phyloP scores from a whole-genome alignment of 768 basidiomycete species.

The Hericium alpestre region DNA sequence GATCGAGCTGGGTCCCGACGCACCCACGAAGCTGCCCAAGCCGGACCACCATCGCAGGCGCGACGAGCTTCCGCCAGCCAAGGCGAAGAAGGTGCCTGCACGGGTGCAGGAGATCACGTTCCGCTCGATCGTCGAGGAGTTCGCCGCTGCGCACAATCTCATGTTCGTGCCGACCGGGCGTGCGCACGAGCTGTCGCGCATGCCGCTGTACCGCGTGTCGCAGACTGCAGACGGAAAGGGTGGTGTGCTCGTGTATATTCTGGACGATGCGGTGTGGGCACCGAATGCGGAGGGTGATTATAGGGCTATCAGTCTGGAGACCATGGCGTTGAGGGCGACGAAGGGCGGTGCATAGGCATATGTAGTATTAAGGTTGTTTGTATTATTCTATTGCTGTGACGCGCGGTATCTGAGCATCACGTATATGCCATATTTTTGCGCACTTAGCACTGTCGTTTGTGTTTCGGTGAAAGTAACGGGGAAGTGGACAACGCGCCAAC shows the following conservation, averaged over 20 bases:
- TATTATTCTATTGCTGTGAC: background rate
- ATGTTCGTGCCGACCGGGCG: constrained; percentile 83
- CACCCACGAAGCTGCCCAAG: constrained; percentile 52
- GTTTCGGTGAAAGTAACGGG: background rate
- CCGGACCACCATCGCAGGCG: constrained; percentile 50
- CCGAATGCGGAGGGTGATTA: constrained; percentile 52
- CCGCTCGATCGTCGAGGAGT: constrained; percentile 86
- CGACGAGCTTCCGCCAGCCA: constrained; percentile 22
- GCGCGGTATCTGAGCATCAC: background rate
- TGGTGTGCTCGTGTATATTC: constrained; percentile 80
- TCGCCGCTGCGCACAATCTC: constrained; percentile 73
- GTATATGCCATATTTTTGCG: background rate
- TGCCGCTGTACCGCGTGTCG: constrained; percentile 84
- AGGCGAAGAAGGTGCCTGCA: constrained; percentile 31
- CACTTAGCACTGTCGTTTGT: no score
- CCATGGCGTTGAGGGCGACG: constrained; percentile 67
- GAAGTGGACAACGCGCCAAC: background rate
- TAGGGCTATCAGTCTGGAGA: constrained; percentile 74
- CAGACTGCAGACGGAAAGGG: constrained; percentile 71
- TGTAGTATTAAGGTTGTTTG: background rate
- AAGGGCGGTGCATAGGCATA: background rate
- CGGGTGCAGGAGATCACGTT: constrained; percentile 82
- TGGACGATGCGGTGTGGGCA: constrained; percentile 92
- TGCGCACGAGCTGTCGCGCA: constrained; percentile 74
- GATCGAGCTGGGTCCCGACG: constrained; percentile 74